These are phyloP conservation scores for Trametopsis cervina DNA, from an alignment of 768 basidiomycete species.

Conservation along the genomic window DNA sequence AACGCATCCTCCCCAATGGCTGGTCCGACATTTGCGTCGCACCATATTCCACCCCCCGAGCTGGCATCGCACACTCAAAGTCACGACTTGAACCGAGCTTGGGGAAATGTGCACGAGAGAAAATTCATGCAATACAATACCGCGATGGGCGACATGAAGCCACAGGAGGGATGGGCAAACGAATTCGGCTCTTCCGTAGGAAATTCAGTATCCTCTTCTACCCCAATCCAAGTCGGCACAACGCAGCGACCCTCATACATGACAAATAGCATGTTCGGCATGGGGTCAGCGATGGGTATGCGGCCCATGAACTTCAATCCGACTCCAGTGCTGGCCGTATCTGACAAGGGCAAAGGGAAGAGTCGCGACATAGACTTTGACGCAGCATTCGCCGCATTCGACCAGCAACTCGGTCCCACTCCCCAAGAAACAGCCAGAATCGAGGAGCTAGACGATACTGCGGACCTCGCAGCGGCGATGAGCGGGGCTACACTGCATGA, in stretches of 20 bases:
- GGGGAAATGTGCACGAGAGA: slow-evolving; percentile 28
- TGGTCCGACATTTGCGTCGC: slow-evolving; percentile 29
- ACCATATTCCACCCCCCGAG: slow-evolving; percentile 26
- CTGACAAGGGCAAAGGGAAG: slow-evolving; percentile 71
- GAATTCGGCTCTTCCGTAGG: slow-evolving; percentile 40
- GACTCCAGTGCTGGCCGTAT: slow-evolving; percentile 11
- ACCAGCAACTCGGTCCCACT: slow-evolving; percentile 40
- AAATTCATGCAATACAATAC: slow-evolving; percentile 19
- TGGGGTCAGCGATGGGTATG: slow-evolving; percentile 24
- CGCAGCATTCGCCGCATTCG: slow-evolving; percentile 70
- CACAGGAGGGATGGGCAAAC: slow-evolving; percentile 36
- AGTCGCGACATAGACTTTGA: slow-evolving; percentile 74
- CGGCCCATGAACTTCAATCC: slow-evolving; percentile 15
- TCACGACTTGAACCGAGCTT: slow-evolving; percentile 38
- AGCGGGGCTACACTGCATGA: slow-evolving; percentile 23
- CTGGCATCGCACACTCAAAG: slow-evolving; percentile 20
- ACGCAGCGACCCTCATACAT: slow-evolving; percentile 11
- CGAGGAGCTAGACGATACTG: slow-evolving; percentile 43
- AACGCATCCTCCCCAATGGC: slow-evolving; percentile 28
- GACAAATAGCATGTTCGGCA: slow-evolving; percentile 23
- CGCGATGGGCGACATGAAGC: slow-evolving; percentile 19
- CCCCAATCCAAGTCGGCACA: not conserved
- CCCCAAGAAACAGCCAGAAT: slow-evolving; percentile 41
- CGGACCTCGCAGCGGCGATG: slow-evolving; percentile 31
- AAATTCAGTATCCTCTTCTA: slow-evolving; percentile 9